Base-by-base conservation (phyloP, 495 filamentous ascomycete species). In the Daldinia decipiens region DNA sequence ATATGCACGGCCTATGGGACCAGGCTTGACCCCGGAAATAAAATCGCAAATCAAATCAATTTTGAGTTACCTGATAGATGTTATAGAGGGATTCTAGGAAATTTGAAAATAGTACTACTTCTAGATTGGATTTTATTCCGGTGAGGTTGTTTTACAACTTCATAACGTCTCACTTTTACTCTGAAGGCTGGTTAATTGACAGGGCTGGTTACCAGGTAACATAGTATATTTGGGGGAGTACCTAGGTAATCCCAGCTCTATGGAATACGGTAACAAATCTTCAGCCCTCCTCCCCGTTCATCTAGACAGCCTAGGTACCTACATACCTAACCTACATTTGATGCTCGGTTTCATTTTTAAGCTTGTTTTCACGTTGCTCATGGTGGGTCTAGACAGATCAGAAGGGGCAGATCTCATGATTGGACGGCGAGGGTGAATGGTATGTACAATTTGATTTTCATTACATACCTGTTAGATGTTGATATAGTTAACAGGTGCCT, bases 151-250 rank as follows among this genome's bases (percentile, higher is more conserved):
- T 38, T 55, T 21, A 17, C 43, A 47, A 47, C n/a, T 47, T 67
- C 40, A 17, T 57, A 9, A 43, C 62, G 70, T 73, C 70, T 68
- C 70, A 65, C 21, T 51, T 63, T 65, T 62, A 65, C 56, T 38
- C 3, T 19, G 13, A 67, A 59, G 59, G 59, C 54, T 61, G 0
- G 63, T 53, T 38, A 45, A 27, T 12, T 21, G 27, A 29, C 27
- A 29, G 27, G 40, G 13, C 51, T 29, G 27, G 59, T 17, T 62
- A 17, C 60, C 12, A 57, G 43, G 6, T 2, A 50, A 24, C 21
- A 24, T 17, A 9, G 8, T 19, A 17, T 50, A 50, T 50, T 9
- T 8, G 21, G 45, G 8, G 7, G 21, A 7, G 19, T n/a, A n/a
- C n/a, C n/a, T n/a, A n/a, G n/a, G n/a, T 5, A 27, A 24, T 12